Conservation (phyloP, 164 flowering plant genomes). For the Kalanchoe fedtschenkoi region DNA sequence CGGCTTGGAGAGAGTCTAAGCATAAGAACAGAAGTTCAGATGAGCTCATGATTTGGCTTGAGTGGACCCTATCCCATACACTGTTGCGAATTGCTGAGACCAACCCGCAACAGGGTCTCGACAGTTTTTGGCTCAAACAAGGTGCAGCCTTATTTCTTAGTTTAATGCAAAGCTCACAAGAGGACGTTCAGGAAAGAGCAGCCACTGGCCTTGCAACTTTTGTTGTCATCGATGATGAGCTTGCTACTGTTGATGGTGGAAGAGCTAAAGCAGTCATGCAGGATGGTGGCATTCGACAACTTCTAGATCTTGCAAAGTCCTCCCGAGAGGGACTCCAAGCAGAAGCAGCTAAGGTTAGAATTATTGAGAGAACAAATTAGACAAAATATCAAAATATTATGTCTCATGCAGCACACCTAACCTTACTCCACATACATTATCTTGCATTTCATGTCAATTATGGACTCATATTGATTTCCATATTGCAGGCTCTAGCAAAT, state of each 20-base stretch:
- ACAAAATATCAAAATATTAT: no score
- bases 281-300: constrained; percentile 82
- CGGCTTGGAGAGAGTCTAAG: constrained; percentile 52
- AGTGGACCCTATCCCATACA: constrained; percentile 76
- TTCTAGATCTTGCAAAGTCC: constrained; percentile 70
- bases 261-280: constrained; percentile 89
- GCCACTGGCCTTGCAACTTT: constrained; percentile 96
- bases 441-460: background rate
- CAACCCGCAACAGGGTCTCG: constrained; percentile 56
- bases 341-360: constrained; percentile 82
- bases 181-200: constrained; percentile 97
- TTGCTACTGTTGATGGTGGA: constrained; percentile 70
- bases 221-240: constrained; percentile 93
- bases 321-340: constrained; percentile 93
- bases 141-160: constrained; percentile 70
- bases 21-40: constrained; percentile 34
- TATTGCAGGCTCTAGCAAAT: constrained; percentile 83
- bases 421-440: background rate
- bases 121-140: constrained; percentile 81
- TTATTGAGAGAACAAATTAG: background rate
- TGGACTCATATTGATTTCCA: background rate
- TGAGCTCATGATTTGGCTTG: constrained; percentile 80
- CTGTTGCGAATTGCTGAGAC: constrained; percentile 78
- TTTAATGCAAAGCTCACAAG: constrained; percentile 78
- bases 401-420: no score